These are phyloP conservation scores for Lunularia cruciata DNA, from an alignment of 225 moss, liverwort and hornwort genomes.

Conservation along the genomic window DNA sequence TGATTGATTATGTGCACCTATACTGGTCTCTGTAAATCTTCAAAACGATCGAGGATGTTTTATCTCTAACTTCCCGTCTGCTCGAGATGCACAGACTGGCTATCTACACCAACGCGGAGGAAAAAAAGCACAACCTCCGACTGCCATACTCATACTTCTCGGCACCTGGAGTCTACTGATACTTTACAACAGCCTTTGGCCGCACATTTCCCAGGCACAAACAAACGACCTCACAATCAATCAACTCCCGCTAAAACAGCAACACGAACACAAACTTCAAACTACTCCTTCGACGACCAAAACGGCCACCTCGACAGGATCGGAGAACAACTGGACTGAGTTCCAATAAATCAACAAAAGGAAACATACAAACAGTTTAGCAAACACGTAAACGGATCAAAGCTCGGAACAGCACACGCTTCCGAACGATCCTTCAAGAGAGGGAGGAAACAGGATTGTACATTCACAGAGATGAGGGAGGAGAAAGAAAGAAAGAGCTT, in stretches of 20 bases:
- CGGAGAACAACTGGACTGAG: not conserved
- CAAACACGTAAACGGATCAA: no score
- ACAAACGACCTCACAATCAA: not conserved
- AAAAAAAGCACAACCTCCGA: not conserved
- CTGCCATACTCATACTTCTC: slow-evolving; percentile 2
- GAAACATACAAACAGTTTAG: no score
- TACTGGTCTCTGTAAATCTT: not conserved
- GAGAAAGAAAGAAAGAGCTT: no score
- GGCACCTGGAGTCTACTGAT: not conserved
- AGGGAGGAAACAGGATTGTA: no score
- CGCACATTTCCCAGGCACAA: slow-evolving; percentile 1
- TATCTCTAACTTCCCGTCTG: not conserved
- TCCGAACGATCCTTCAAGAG: no score
- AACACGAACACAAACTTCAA: slow-evolving; percentile 2
- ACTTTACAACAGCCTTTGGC: not conserved
- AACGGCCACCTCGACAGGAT: not conserved
- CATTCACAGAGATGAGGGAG: no score
- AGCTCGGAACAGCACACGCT: no score
- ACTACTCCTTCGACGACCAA: not conserved
- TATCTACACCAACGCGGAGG: slow-evolving; percentile 16
- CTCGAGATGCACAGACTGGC: not conserved
- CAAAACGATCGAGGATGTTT: not conserved
- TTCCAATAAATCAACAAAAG: no score
- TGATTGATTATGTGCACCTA: not conserved
- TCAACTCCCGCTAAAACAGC: not conserved